Conservation (phyloP, 805 yeast genomes). For the Spathaspora hagerdaliae region DNA sequence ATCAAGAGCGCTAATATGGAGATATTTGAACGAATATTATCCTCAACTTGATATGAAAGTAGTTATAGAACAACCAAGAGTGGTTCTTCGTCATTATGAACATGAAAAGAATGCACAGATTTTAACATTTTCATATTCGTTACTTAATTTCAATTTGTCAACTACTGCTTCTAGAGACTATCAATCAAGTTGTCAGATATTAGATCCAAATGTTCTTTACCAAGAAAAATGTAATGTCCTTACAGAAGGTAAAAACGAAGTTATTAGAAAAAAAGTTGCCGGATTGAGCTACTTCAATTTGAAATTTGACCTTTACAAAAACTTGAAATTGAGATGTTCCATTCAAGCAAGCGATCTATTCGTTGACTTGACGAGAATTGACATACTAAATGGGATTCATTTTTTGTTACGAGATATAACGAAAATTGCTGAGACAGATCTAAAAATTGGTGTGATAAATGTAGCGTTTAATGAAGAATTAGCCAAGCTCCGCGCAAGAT, state of each 20-base stretch:
- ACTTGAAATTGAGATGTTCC: conserved; percentile 20
- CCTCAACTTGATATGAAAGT: conserved; percentile 27
- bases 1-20: conserved; percentile 5
- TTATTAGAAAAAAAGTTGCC: conserved; percentile 17
- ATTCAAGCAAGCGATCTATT: conserved; percentile 17
- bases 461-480: conserved; percentile 20
- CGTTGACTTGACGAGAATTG: conserved; percentile 26
- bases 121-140: conserved; percentile 30
- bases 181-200: conserved; percentile 28
- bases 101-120: conserved; percentile 12
- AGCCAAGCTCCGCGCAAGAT: conserved; percentile 6
- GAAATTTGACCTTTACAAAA: conserved; percentile 21
- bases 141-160: conserved; percentile 28
- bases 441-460: conserved; percentile 27
- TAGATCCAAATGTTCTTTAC: conserved; percentile 29
- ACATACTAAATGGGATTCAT: conserved; percentile 28
- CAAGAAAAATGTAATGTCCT: conserved; percentile 22
- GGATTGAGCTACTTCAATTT: conserved; percentile 8
- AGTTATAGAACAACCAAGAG: conserved; percentile 30
- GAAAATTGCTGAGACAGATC: conserved; percentile 17
- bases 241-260: conserved; percentile 13
- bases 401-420: conserved; percentile 24
- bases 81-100: conserved; percentile 17
- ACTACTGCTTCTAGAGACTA: conserved; percentile 31
- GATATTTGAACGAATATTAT: conserved; percentile 24